Conservation (phyloP, 768 basidiomycete genomes). For the Cystobasidium onofrii region DNA sequence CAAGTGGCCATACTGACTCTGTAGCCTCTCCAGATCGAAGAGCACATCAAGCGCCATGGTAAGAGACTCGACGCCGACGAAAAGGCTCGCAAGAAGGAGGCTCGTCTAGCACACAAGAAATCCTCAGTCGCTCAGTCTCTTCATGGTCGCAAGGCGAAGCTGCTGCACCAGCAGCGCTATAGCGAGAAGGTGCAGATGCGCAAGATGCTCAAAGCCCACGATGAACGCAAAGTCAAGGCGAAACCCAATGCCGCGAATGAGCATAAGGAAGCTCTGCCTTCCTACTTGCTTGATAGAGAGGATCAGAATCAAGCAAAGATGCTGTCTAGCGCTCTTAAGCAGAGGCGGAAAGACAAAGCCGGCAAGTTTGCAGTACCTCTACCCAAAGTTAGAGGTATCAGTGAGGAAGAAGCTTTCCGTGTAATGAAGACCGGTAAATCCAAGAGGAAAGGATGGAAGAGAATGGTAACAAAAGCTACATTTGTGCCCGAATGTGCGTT, state of each 20-base stretch:
- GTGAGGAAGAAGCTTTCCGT: conserved; percentile 99
- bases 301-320: conserved; percentile 98
- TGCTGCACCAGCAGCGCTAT: conserved; percentile 93
- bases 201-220: conserved; percentile 99
- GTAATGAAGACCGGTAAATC: conserved; percentile 95
- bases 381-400: conserved; percentile 93
- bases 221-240: conserved; percentile 96
- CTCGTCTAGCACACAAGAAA: conserved; percentile 50
- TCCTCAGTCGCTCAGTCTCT: conserved; percentile 85
- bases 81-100: conserved; percentile 58
- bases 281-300: conserved; percentile 92
- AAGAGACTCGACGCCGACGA: conserved; percentile 92
- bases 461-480: conserved; percentile 96
- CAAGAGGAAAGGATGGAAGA: conserved; percentile 92
- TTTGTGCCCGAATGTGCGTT: conserved; percentile 55
- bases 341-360: conserved; percentile 97
- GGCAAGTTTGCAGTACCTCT: conserved; percentile 95
- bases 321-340: conserved; percentile 89
- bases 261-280: conserved; percentile 84
- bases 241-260: conserved; percentile 65
- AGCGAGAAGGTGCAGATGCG: conserved; percentile 97
- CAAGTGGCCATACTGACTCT: not conserved
- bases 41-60: conserved; percentile 61
- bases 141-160: conserved; percentile 92
- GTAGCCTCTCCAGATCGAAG: not conserved